Conservation (phyloP, 441 rosid species). For the Mallotus japonicus region DNA sequence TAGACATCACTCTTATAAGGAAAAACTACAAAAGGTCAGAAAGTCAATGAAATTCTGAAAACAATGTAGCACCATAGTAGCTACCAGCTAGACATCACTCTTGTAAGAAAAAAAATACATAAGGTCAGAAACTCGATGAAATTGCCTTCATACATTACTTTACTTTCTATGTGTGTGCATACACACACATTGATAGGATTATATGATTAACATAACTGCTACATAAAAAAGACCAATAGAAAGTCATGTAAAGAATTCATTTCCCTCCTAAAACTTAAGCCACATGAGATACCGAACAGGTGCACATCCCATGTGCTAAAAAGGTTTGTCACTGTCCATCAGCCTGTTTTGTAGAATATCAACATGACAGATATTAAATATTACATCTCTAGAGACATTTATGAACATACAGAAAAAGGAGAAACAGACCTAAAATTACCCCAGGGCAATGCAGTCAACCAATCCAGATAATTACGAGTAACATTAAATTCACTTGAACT, state of each 20-base stretch:
- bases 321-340: not conserved
- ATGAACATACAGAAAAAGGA: constrained; percentile 18
- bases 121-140: not conserved
- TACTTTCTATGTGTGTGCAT: not conserved
- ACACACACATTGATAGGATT: not conserved
- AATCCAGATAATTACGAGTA: constrained; percentile 85
- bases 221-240: not conserved
- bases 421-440: constrained; percentile 75
- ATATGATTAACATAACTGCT: not conserved
- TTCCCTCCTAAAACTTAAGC: not conserved
- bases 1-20: not conserved
- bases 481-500: constrained; percentile 99
- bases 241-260: not conserved
- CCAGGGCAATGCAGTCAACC: constrained; percentile 96
- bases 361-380: not conserved
- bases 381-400: not conserved
- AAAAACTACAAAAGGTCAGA: not conserved
- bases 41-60: not conserved
- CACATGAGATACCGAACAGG: not conserved
- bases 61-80: not conserved
- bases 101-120: not conserved
- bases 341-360: not conserved
- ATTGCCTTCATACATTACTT: not conserved
- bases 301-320: not conserved
- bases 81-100: not conserved